A percentile compares a stretch with the other conserved stretches of the same genome.
Conservation (phyloP, 148 eudicot genomes). For the Fallopia convolvulus region DNA sequence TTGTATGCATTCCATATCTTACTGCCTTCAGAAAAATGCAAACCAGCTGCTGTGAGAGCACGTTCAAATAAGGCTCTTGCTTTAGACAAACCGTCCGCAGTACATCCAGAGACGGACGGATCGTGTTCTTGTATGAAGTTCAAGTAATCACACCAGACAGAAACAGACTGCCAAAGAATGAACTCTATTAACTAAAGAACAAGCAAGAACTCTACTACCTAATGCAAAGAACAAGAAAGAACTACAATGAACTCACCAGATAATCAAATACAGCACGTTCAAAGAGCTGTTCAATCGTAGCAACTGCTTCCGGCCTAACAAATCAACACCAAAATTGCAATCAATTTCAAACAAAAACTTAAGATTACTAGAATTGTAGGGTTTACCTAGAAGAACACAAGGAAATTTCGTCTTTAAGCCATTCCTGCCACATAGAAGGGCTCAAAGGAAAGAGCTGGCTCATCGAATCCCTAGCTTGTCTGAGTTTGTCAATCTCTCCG, state of each 20-base stretch:
- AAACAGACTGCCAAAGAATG: constrained; percentile 55
- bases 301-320: constrained; percentile 50
- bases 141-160: constrained; percentile 82
- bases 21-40: constrained; percentile 79
- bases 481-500: constrained; percentile 83
- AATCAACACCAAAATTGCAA: background rate
- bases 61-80: constrained; percentile 85
- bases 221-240: background rate
- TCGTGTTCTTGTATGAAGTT: constrained; percentile 71
- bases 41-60: constrained; percentile 79
- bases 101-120: constrained; percentile 50
- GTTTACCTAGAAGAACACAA: constrained; percentile 44
- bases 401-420: constrained; percentile 81
- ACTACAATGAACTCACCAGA: constrained; percentile 42
- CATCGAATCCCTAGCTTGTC: constrained; percentile 83
- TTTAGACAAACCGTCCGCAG: constrained; percentile 59
- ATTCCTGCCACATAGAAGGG: constrained; percentile 87
- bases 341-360: background rate
- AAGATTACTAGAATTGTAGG: background rate
- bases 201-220: background rate
- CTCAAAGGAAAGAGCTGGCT: constrained; percentile 53
- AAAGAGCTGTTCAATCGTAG: constrained; percentile 56
- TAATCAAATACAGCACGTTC: constrained; percentile 81
- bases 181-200: background rate
- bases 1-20: constrained; percentile 84